Base-by-base conservation (phyloP, 257 asterid genomes). In the Lavandula angustifolia region DNA sequence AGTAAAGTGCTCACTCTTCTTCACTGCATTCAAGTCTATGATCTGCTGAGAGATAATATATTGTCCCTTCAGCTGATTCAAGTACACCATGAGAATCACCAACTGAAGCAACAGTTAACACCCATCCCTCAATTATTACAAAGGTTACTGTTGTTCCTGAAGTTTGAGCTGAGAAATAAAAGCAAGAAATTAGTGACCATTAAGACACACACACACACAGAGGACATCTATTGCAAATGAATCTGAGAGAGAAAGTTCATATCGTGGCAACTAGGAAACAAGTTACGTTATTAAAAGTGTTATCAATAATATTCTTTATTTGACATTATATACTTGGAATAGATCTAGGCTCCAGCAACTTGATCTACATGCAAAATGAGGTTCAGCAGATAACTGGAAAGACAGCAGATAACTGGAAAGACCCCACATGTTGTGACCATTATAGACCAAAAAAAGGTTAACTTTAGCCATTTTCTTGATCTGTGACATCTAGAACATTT, bases 131-230 rank as follows among this genome's bases (percentile, higher is more conserved):
- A 61, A 91, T 84, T 69, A 91, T 94, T 31, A 88, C 96, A 72
- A 91, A 88, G 27, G 96, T 91, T 62, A 88, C 96, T 1, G 98
- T 91, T 14, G 98, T 91, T 37, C 98, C 98, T 54, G 96, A 88
- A 47, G 94, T 91, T 80, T 91, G 95, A 27, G 96, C 96, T 92
- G 9, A 38, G 9, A 2, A 38, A 38, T 5, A 38, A 5, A 38
- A 38, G 3, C 9, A 22, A 22, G 1, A 22, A 22, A 22, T 22
- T 22, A 22, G 27, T 22, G 27, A 22, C 27, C 1, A 22, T 22
- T 22, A 22, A 22, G n/a, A n/a, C 27, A 22, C 27, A 22, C 27
- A 22, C 27, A 22, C 1, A 56, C 41, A 29, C 37, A 4, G 66
- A 22, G 27, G 27, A 2, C 27, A 22, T 22, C 33, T 53, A 55